phyloP scores from a whole-genome alignment of 495 filamentous ascomycete species.

The Aspergillus olivimuriae region DNA sequence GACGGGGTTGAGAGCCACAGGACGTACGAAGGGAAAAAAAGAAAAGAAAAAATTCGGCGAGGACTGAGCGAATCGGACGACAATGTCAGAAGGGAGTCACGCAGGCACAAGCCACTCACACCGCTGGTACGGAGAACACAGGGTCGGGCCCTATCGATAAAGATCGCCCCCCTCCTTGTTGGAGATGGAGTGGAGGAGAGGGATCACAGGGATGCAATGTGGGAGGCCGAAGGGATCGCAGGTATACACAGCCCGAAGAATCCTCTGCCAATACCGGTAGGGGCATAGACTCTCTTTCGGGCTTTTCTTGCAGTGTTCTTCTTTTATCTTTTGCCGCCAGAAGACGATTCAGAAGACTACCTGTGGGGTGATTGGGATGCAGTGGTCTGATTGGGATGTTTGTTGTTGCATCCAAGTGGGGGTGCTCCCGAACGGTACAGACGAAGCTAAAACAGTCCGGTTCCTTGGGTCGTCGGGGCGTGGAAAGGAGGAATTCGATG shows the following conservation, averaged over 20 bases:
- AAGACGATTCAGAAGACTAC: too few species aligned
- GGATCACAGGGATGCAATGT: slow-evolving; percentile 1
- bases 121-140: slow-evolving; percentile 1
- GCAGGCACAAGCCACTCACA: slow-evolving; percentile 26
- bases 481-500: neutral
- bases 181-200: slow-evolving; percentile 1
- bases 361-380: too few species aligned
- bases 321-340: too few species aligned
- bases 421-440: neutral
- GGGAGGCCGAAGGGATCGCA: neutral
- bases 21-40: neutral
- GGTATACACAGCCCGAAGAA: too few species aligned
- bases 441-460: slow-evolving; percentile 11
- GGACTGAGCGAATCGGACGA: neutral
- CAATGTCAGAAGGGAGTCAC: slow-evolving; percentile 14
- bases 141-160: slow-evolving; percentile 23
- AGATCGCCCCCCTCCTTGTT: slow-evolving; percentile 17
- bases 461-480: slow-evolving; percentile 13
- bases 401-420: slow-evolving; percentile 17
- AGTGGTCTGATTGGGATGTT: slow-evolving; percentile 2
- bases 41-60: neutral
- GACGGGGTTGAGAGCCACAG: too few species aligned
- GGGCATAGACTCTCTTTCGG: too few species aligned
- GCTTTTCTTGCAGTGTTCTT: too few species aligned
- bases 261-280: too few species aligned